A percentile compares a stretch with the other conserved stretches of the same genome.
These are phyloP conservation scores for Ceratocystis variospora DNA, from an alignment of 2,329 filamentous ascomycete species.

Conservation along the genomic window DNA sequence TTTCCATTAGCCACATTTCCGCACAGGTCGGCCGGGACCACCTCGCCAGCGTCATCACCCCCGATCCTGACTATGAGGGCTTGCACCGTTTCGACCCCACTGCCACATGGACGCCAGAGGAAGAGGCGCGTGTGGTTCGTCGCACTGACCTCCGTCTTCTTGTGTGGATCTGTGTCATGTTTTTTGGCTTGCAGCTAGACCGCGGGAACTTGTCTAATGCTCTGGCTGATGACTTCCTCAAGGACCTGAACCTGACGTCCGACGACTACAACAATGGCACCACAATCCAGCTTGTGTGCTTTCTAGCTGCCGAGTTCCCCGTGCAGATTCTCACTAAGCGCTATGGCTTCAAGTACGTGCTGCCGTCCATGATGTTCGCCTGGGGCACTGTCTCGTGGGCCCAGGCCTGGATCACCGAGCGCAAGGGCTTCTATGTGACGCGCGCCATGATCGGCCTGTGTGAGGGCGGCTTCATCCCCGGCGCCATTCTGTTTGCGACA, in stretches of 20 bases:
- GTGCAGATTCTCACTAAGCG: slow-evolving; percentile 45
- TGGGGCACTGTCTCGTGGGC: slow-evolving; percentile 33
- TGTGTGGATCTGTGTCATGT: slow-evolving; percentile 35
- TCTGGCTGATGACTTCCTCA: slow-evolving; percentile 47
- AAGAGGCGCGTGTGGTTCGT: slow-evolving; percentile 43
- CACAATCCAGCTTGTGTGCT: slow-evolving; percentile 41
- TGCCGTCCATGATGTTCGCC: slow-evolving; percentile 37
- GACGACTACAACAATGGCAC: slow-evolving; percentile 46
- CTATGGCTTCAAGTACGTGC: slow-evolving; percentile 42
- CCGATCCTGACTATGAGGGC: slow-evolving; percentile 29
- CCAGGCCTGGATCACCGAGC: slow-evolving; percentile 38
- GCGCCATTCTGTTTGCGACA: slow-evolving; percentile 49
- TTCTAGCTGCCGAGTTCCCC: slow-evolving; percentile 43
- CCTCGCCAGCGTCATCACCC: slow-evolving; percentile 21
- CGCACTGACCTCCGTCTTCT: slow-evolving; percentile 30
- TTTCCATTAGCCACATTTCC: slow-evolving; percentile 10
- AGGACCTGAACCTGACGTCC: slow-evolving; percentile 35
- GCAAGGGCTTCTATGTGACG: slow-evolving; percentile 36
- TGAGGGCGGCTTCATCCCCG: slow-evolving; percentile 45
- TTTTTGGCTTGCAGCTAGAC: slow-evolving; percentile 51
- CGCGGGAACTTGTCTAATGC: slow-evolving; percentile 50
- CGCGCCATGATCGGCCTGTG: slow-evolving; percentile 40
- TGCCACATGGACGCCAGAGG: slow-evolving; percentile 39
- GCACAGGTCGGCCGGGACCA: slow-evolving; percentile 8
- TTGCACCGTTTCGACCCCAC: slow-evolving; percentile 30